Conservation (phyloP, 164 flowering plant species). For the Pachysandra terminalis region DNA sequence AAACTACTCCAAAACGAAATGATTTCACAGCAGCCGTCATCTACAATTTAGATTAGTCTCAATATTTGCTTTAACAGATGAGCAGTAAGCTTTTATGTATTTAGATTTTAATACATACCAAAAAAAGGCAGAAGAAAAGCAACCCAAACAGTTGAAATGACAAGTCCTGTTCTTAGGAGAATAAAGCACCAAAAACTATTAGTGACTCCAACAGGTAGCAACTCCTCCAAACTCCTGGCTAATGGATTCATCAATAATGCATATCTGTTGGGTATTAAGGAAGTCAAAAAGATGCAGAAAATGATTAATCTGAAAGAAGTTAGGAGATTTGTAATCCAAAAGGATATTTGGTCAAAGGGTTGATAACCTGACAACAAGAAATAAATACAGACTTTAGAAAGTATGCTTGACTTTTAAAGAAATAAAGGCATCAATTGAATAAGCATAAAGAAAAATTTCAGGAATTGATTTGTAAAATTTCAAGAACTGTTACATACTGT, state of each 20-base stretch:
- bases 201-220: conserved; percentile 49
- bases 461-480: too few relatives aligned
- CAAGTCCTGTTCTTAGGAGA: conserved; percentile 66
- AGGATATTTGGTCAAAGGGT: conserved; percentile 94
- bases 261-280: conserved; percentile 59
- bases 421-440: neutral
- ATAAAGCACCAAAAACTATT: conserved; percentile 43
- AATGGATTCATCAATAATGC: conserved; percentile 81
- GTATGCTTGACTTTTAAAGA: neutral
- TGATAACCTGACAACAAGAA: conserved; percentile 60
- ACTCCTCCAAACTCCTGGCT: conserved; percentile 80
- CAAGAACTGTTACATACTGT: conserved; percentile 58
- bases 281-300: conserved; percentile 16
- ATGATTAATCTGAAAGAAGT: neutral
- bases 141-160: conserved; percentile 60
- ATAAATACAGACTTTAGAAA: conserved; percentile 4
- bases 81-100: too few relatives aligned
- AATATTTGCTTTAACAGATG: too few relatives aligned
- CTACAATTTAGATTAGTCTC: too few relatives aligned
- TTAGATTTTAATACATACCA: conserved; percentile 36
- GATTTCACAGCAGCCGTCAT: too few relatives aligned
- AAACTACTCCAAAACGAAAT: too few relatives aligned
- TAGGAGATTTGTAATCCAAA: conserved; percentile 14
- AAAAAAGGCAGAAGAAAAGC: conserved; percentile 86
- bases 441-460: neutral